Conservation (phyloP, 257 asterid species). For the Perilla frutescens region DNA sequence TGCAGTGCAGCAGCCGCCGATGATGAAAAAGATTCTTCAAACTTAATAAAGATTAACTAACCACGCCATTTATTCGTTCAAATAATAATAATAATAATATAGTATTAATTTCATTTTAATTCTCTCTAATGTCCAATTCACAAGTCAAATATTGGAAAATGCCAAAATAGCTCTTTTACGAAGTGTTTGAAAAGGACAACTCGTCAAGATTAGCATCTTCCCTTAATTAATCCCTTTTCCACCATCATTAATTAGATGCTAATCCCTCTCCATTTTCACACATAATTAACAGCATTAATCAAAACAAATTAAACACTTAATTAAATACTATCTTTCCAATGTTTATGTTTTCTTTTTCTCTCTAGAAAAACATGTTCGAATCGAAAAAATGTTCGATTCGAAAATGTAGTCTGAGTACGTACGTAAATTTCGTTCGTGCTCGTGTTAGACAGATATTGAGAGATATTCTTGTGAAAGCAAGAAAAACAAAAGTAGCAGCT, state of each 20-base stretch:
- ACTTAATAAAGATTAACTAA: background rate
- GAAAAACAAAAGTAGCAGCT: background rate
- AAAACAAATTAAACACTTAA: no score
- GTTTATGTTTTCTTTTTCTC: no score
- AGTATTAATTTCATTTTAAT: no score
- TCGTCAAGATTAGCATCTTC: constrained; percentile 29
- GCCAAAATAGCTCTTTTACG: constrained; percentile 47
- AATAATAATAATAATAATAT: no score
- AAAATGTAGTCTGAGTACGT: no score
- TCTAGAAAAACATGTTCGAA: no score
- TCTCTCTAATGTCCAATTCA: background rate
- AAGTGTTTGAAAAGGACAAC: constrained; percentile 13
- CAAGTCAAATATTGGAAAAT: constrained; percentile 25
- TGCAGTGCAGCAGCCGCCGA: background rate
- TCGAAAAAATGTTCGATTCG: no score
- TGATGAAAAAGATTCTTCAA: constrained; percentile 23
- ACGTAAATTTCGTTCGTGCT: no score
- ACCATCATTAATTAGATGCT: constrained; percentile 27
- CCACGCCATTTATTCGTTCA: background rate
- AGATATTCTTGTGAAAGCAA: no score
- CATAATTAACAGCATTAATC: background rate
- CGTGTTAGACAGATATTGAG: no score
- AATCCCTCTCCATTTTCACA: background rate
- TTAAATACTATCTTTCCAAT: no score
- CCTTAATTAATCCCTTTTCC: background rate